phyloP scores from a whole-genome alignment of 495 filamentous ascomycete species.

The Pseudotulostoma volvatum region DNA sequence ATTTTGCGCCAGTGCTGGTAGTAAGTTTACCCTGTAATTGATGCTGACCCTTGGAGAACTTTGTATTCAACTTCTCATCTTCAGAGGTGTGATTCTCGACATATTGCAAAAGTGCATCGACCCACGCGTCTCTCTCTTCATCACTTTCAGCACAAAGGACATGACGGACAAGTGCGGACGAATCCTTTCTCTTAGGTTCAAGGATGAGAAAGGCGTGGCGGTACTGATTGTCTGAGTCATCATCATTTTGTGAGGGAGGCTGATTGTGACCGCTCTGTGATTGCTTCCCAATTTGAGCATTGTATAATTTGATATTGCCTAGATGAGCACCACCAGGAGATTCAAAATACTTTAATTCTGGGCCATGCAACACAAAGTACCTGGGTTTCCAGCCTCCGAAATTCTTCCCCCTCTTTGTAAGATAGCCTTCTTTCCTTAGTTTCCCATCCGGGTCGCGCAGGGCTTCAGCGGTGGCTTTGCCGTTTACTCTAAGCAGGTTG shows the following conservation, averaged over 20 bases:
- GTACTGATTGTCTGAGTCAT: conserved; percentile 83
- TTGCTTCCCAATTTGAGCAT: conserved; percentile 89
- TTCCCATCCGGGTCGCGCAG: conserved; percentile 41
- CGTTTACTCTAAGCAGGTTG: conserved; percentile 28
- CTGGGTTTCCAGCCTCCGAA: conserved; percentile 98
- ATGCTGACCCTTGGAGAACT: not conserved
- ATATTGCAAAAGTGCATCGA: conserved; percentile 74
- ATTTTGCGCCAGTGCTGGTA: conserved; percentile 10
- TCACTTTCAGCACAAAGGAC: conserved; percentile 93
- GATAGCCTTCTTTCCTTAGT: conserved; percentile 71
- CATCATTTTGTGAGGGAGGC: conserved; percentile 43
- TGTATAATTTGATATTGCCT: conserved; percentile 81
- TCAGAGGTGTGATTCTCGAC: conserved; percentile 59
- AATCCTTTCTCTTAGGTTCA: conserved; percentile 94
- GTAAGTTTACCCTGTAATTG: conserved; percentile 8
- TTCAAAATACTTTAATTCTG: conserved; percentile 83
- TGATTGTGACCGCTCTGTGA: conserved; percentile 38
- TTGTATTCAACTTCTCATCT: conserved; percentile 15
- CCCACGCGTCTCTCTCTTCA: conserved; percentile 83
- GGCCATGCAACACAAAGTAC: conserved; percentile 83
- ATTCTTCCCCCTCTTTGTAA: conserved; percentile 93
- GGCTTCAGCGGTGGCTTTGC: conserved; percentile 23
- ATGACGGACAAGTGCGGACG: conserved; percentile 76
- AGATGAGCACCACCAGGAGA: conserved; percentile 72
- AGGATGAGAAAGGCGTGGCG: conserved; percentile 89